Conservation (phyloP, 192 early-diverging fungal genomes). For the Linnemannia exigua region DNA sequence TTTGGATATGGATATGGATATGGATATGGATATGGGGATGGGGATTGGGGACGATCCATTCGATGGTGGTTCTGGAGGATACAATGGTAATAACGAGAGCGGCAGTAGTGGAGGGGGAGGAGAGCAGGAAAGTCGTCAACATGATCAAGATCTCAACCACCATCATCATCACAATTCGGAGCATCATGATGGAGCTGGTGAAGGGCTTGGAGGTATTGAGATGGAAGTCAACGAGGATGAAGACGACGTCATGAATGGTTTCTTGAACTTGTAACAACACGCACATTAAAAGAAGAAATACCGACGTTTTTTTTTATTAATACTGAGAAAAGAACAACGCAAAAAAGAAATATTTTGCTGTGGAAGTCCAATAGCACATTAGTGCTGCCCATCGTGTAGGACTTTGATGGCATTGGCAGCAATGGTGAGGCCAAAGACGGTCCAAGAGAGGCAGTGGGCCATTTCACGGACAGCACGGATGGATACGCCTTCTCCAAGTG, state of each 20-base stretch:
- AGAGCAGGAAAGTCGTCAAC: background rate
- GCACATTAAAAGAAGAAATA: background rate
- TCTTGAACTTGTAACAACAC: constrained; percentile 43
- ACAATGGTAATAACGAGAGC: constrained; percentile 3
- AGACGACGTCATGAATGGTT: constrained; percentile 50
- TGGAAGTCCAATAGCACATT: no score
- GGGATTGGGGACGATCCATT: constrained; percentile 4
- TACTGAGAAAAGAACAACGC: background rate
- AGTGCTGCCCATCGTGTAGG: constrained; percentile 22
- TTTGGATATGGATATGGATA: constrained; percentile 36
- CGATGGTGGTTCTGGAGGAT: constrained; percentile 5
- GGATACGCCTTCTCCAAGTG: constrained; percentile 1
- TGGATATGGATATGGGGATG: constrained; percentile 52
- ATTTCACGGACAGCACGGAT: constrained; percentile 3
- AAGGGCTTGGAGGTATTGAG: constrained; percentile 28
- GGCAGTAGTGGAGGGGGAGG: background rate
- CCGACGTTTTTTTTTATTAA: background rate
- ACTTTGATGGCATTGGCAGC: constrained; percentile 47
- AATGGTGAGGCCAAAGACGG: constrained; percentile 29
- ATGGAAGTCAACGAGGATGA: constrained; percentile 48
- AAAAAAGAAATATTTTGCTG: no score
- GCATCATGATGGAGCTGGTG: background rate
- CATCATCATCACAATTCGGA: constrained; percentile 1
- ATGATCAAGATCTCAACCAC: constrained; percentile 7
- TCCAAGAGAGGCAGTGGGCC: constrained; percentile 28